Evolutionary conservation across 169 alveolate species (phyloP), one percentile per base, ranked within the genome.

Genomic region (Eimeria necatrix): DNA sequence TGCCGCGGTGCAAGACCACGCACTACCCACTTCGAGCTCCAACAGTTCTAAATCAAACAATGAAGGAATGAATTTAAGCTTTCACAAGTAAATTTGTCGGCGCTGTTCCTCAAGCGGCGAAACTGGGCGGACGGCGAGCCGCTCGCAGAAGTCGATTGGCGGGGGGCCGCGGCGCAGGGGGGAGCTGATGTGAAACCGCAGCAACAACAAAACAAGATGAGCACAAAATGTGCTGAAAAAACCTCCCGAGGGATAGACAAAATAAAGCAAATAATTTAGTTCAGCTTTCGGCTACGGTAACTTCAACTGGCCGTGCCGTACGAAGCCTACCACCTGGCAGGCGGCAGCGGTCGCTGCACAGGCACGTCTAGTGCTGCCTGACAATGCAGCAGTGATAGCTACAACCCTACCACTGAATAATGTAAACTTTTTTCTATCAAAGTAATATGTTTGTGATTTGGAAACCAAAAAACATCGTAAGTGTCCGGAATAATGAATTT

Each of bases 191-290:
- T 12, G 78, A 68, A 18, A 18, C 78, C 32, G 14, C 46, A n/a
- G 78, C 78, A 68, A n/a, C 32, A 18, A 7, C 78, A 68, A 68
- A 68, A 68, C 78, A 68, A 68, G 41, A 68, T 68, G 78, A 68
- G 78, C 78, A n/a, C 78, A 68, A 68, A n/a, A 18, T 14, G 78
- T 18, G 78, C 78, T 7, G 32, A 12, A n/a, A 68, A 68, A 12
- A 68, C n/a, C n/a, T n/a, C 78, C n/a, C 32, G n/a, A 68, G n/a
- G 32, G 78, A n/a, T 68, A 68, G 78, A 68, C 78, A 68, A 68
- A 68, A 68, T n/a, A 10, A 68, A 24, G 78, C 32, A 68, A 68
- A 14, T 68, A 14, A 18, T n/a, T 7, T 24, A 18, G 78, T 68
- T n/a, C 32, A 68, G 78, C 78, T 12, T 16, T n/a, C 9, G 78